A percentile compares a stretch with the other conserved stretches of the same genome.
These are phyloP conservation scores for Noccaea bulbosa DNA, from an alignment of 345 rosid species.

Conservation along the genomic window DNA sequence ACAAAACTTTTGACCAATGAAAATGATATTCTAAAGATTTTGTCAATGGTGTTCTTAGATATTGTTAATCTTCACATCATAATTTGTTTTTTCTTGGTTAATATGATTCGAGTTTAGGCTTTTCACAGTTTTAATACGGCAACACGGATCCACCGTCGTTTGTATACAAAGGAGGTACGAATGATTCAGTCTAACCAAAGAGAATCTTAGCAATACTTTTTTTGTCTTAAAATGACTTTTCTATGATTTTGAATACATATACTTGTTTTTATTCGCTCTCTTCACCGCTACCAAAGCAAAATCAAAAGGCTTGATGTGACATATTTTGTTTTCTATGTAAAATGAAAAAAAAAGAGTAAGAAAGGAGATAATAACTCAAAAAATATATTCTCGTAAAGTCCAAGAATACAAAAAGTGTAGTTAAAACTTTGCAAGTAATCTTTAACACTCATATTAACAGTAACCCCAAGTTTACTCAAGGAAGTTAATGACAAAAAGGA, in stretches of 20 bases:
- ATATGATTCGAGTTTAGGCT: background rate
- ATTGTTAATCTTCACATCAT: background rate
- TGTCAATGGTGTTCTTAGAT: background rate
- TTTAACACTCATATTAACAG: background rate
- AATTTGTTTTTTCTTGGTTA: background rate
- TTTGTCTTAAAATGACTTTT: slow-evolving; percentile 1
- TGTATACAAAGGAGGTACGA: slow-evolving; percentile 17
- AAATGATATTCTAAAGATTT: background rate
- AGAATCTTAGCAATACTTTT: slow-evolving; percentile 8
- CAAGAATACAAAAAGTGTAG: slow-evolving; percentile 12
- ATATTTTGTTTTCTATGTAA: slow-evolving; percentile 36
- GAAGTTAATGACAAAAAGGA: background rate
- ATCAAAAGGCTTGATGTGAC: slow-evolving; percentile 39
- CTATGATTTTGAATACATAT: slow-evolving; percentile 2
- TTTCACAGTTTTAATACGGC: background rate
- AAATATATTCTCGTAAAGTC: slow-evolving; percentile 29
- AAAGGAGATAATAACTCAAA: slow-evolving; percentile 1
- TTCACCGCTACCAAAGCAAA: slow-evolving; percentile 34
- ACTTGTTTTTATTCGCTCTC: slow-evolving; percentile 8
- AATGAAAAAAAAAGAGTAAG: background rate
- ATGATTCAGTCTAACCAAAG: slow-evolving; percentile 27
- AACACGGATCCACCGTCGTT: slow-evolving; percentile 25
- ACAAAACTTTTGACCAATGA: no score
- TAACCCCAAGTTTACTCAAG: background rate
- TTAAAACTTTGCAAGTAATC: background rate